These are phyloP conservation scores for Colletotrichum eremochloae DNA, from an alignment of 2,329 filamentous ascomycete species.

Conservation along the genomic window DNA sequence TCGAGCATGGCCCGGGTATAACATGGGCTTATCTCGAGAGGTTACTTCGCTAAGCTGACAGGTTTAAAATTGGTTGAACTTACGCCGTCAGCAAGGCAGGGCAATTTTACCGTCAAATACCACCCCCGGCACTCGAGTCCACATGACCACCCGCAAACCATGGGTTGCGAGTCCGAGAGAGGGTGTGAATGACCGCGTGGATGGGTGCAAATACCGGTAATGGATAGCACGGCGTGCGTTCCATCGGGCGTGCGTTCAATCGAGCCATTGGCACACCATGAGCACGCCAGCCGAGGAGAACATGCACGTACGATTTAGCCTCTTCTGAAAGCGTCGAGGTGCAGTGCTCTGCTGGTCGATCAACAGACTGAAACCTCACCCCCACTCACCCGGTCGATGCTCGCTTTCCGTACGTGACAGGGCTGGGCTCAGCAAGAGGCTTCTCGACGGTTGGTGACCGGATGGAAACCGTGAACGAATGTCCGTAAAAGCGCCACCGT, in stretches of 20 bases:
- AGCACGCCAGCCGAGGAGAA: slow-evolving; percentile 12
- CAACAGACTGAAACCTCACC: slow-evolving; percentile 10
- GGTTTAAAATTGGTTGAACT: slow-evolving; percentile 30
- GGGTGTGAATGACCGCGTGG: slow-evolving; percentile 26
- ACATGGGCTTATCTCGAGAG: slow-evolving; percentile 19
- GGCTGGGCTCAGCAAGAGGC: background rate
- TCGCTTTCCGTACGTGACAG: background rate
- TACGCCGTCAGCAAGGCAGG: slow-evolving; percentile 22
- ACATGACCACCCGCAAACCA: slow-evolving; percentile 27
- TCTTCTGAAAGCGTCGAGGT: slow-evolving; percentile 26
- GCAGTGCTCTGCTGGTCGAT: slow-evolving; percentile 10
- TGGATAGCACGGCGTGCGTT: slow-evolving; percentile 7
- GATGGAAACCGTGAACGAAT: slow-evolving; percentile 20
- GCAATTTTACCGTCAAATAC: slow-evolving; percentile 30
- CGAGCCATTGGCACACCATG: slow-evolving; percentile 28
- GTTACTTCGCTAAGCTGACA: slow-evolving; percentile 30
- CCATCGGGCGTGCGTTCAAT: slow-evolving; percentile 9
- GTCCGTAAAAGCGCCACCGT: slow-evolving; percentile 14
- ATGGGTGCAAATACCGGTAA: slow-evolving; percentile 4
- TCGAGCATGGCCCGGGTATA: slow-evolving; percentile 11
- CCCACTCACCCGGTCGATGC: slow-evolving; percentile 21
- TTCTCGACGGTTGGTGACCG: background rate
- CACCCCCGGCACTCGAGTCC: slow-evolving; percentile 22
- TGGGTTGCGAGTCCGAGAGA: slow-evolving; percentile 3
- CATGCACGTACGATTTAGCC: slow-evolving; percentile 21